Evolutionary conservation across 2,329 filamentous ascomycete genomes (phyloP).

Genomic region (Alternaria sp.): DNA sequence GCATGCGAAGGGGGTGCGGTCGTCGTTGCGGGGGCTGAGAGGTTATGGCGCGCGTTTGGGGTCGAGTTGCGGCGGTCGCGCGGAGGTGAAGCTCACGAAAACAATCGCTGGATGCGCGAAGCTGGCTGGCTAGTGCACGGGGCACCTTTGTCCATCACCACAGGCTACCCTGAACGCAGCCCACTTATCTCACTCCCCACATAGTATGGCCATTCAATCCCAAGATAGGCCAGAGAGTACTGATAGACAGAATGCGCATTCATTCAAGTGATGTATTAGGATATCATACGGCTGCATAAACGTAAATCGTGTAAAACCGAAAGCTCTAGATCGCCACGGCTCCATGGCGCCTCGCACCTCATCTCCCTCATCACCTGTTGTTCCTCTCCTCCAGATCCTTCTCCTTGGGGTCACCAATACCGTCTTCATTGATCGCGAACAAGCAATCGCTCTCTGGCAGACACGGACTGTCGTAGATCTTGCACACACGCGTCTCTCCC

Average conservation of each 20-base stretch:
- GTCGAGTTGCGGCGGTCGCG: conserved; percentile 23
- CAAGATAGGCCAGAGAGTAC: background rate
- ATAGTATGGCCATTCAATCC: background rate
- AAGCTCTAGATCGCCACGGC: conserved; percentile 10
- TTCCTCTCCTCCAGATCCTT: conserved; percentile 85
- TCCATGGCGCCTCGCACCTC: background rate
- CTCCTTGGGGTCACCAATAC: conserved; percentile 92
- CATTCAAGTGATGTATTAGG: background rate
- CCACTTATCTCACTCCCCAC: background rate
- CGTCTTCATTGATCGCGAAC: conserved; percentile 96
- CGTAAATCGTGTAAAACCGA: conserved; percentile 4
- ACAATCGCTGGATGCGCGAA: conserved; percentile 37
- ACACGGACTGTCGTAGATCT: conserved; percentile 98
- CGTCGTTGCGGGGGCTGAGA: conserved; percentile 4
- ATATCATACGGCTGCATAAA: conserved; percentile 8
- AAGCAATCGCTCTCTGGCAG: conserved; percentile 94
- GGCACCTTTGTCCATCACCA: background rate
- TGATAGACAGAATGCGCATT: background rate
- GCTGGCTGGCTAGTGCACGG: conserved; percentile 29
- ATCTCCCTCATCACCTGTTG: conserved; percentile 19
- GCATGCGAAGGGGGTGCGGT: conserved; percentile 56
- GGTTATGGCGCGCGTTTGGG: conserved; percentile 18
- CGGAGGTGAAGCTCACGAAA: conserved; percentile 38
- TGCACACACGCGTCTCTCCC: conserved; percentile 94
- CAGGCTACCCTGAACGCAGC: background rate